Percentiles rank a stretch among this genome's conserved stretches.
These are phyloP conservation scores for Didymella glomerata DNA, from an alignment of 2,329 filamentous ascomycete species.

Conservation along the genomic window DNA sequence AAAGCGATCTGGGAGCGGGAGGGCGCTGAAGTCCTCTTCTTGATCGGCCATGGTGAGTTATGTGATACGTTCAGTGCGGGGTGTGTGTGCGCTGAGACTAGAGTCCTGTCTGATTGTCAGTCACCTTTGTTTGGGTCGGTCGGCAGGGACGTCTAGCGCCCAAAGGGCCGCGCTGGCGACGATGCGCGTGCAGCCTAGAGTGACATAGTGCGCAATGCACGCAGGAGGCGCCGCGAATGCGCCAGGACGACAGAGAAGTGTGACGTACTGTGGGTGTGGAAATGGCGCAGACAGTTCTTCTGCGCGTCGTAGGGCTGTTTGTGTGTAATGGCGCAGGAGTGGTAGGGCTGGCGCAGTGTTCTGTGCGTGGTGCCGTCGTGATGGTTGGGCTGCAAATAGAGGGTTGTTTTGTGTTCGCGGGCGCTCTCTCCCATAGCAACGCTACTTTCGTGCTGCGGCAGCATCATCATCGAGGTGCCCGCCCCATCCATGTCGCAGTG, in stretches of 20 bases:
- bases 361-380: slow-evolving; percentile 3
- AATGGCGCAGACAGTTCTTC: neutral
- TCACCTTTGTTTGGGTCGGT: slow-evolving; percentile 8
- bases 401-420: slow-evolving; percentile 21
- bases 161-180: neutral
- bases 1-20: slow-evolving; percentile 82
- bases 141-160: slow-evolving; percentile 6
- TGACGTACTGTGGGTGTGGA: slow-evolving; percentile 7
- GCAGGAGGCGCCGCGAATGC: neutral
- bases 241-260: neutral
- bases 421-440: slow-evolving; percentile 14
- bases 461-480: slow-evolving; percentile 4
- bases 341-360: slow-evolving; percentile 4
- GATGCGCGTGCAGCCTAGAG: slow-evolving; percentile 8
- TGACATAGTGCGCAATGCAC: neutral
- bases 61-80: slow-evolving; percentile 22
- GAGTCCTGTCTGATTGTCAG: slow-evolving; percentile 15
- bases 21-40: slow-evolving; percentile 80
- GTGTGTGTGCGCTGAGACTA: slow-evolving; percentile 10
- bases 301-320: slow-evolving; percentile 1
- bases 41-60: slow-evolving; percentile 73
- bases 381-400: slow-evolving; percentile 14
- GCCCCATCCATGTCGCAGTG: slow-evolving; percentile 9
- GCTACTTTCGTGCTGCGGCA: slow-evolving; percentile 3
- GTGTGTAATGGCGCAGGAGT: neutral